A percentile compares a stretch with the other conserved stretches of the same genome.
phyloP scores from a whole-genome alignment of 2,329 filamentous ascomycete genomes.

The Penicillium verrucosum region DNA sequence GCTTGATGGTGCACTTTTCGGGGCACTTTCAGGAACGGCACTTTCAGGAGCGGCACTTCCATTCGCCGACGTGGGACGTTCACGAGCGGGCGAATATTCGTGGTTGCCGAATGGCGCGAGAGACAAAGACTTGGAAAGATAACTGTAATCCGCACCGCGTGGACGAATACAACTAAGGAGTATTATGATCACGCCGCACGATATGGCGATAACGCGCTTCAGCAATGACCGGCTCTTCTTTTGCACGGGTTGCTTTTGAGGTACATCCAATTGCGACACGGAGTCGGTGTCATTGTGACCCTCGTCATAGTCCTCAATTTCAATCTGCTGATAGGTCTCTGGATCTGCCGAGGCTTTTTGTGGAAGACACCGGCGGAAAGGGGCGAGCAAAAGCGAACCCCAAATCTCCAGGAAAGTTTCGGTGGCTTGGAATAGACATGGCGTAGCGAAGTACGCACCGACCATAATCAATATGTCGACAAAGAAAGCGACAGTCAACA shows the following conservation, averaged over 20 bases:
- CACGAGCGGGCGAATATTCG: neutral
- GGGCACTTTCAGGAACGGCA: neutral
- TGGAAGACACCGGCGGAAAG: neutral
- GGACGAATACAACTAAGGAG: constrained; percentile 16
- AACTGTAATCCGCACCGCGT: constrained; percentile 12
- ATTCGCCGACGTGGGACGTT: neutral
- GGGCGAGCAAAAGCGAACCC: constrained; percentile 6
- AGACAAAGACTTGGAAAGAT: constrained; percentile 18
- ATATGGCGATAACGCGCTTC: constrained; percentile 8
- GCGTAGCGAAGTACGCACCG: constrained; percentile 13
- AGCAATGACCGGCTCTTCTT: neutral
- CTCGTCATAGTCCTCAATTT: constrained; percentile 18
- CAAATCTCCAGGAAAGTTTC: constrained; percentile 9
- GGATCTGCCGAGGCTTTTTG: constrained; percentile 8
- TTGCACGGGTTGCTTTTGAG: neutral
- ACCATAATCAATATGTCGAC: constrained; percentile 7
- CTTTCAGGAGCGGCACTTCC: neutral
- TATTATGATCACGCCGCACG: constrained; percentile 1
- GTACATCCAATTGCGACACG: constrained; percentile 3
- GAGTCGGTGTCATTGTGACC: constrained; percentile 12
- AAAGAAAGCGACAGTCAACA: constrained; percentile 14
- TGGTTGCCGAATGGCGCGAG: constrained; percentile 18
- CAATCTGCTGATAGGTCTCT: constrained; percentile 18
- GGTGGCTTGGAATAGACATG: constrained; percentile 9
- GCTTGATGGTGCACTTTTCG: neutral